Base-by-base conservation (phyloP, 225 moss, liverwort and hornwort genomes). In the Physcomitrium patens region DNA sequence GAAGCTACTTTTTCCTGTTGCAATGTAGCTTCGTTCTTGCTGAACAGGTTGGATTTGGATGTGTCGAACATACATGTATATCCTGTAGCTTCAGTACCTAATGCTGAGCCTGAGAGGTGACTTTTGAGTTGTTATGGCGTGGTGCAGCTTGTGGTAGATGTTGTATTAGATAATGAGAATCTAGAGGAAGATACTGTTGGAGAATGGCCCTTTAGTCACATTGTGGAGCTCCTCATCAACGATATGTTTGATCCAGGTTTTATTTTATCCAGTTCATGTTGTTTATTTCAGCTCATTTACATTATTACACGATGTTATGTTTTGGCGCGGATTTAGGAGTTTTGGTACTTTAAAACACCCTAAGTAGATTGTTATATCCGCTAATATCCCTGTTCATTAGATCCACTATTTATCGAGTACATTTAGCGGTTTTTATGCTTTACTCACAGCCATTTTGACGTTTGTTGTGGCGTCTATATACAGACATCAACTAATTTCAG, bases 221-320 rank as follows among this genome's bases (percentile, higher is more conserved):
- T 95, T 78, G 95, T 95, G 76, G 95, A 95, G 72, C 85, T 91
- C 61, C 83, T 95, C 41, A 91, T 93, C 57, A 89, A 93, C 70
- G 95, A 95, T 73, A 95, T 95, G 91, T 93, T 95, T 69, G 95
- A 95, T 70, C 77, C 95, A 78, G 92, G 95, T 95, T 82, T 74
- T 24, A 60, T 70, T 65, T 70, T 58, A 51, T 75, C 80, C 63
- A 69, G 68, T 74, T 63, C 47, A 63, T 69, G 57, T 71, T 28
- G 17, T 73, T 31, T 47, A 2, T 46, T 12, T 51, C 20, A 50
- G 72, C 19, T 50, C 62, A 75, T 56, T 49, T 51, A 24, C 23
- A 64, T 54, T 55, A 47, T 63, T 45, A 28, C 53, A 52, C 15
- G 59, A 51, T 70, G 49, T 41, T 60, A 10, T 52, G 19, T 56